Evolutionary conservation across 306 rosid genomes (phyloP).

Genomic region (Cucurbita ficifolia): DNA sequence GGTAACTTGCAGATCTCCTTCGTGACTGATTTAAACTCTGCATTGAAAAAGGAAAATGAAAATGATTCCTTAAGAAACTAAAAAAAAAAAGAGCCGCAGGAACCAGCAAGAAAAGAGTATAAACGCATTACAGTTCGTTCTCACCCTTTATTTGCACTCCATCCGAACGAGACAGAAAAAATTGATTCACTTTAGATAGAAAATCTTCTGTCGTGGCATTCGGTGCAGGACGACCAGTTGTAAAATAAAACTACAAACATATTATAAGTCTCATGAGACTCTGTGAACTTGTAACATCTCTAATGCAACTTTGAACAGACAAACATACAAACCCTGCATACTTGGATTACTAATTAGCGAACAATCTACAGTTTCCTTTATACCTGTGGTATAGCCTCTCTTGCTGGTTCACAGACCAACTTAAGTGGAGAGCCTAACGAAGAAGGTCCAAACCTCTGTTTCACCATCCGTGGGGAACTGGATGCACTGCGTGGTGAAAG

Average conservation of each 20-base stretch:
- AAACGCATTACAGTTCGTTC: constrained; percentile 16
- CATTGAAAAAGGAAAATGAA: constrained; percentile 15
- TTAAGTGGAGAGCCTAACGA: constrained; percentile 82
- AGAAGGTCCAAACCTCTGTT: constrained; percentile 77
- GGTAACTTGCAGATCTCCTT: constrained; percentile 96
- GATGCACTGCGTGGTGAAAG: constrained; percentile 79
- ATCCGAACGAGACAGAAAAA: constrained; percentile 49
- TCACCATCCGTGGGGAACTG: constrained; percentile 83
- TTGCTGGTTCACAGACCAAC: constrained; percentile 79
- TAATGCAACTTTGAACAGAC: background rate
- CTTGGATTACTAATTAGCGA: background rate
- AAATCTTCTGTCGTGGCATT: constrained; percentile 63
- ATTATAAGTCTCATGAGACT: background rate
- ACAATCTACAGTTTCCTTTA: constrained; percentile 9
- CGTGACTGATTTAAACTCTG: constrained; percentile 71
- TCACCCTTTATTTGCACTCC: constrained; percentile 85
- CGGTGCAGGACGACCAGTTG: constrained; percentile 67
- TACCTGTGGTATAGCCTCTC: constrained; percentile 95
- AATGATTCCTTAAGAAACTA: background rate
- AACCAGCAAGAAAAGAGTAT: constrained; percentile 11
- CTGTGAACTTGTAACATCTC: background rate
- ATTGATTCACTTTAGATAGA: constrained; percentile 40
- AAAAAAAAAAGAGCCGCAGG: too few species aligned
- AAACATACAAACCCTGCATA: background rate
- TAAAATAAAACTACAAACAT: constrained; percentile 82